These are phyloP conservation scores for Fraxinus dipetala DNA, from an alignment of 305 asterid species.

Conservation along the genomic window DNA sequence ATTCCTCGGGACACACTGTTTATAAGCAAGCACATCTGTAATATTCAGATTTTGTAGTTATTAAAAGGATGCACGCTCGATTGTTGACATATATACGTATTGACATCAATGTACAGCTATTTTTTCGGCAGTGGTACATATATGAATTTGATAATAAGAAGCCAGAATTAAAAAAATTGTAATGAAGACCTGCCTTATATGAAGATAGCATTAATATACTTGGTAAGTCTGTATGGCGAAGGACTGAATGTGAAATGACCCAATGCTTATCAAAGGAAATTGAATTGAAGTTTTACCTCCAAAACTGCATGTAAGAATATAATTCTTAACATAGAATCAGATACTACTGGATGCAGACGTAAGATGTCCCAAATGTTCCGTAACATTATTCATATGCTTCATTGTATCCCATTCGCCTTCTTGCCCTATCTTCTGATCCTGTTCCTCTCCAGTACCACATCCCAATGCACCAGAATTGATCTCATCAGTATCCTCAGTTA, in stretches of 20 bases:
- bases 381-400: slow-evolving; percentile 30
- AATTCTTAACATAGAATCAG: slow-evolving; percentile 14
- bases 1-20: neutral
- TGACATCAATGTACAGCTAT: neutral
- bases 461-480: slow-evolving; percentile 32
- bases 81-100: neutral
- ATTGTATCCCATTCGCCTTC: slow-evolving; percentile 27
- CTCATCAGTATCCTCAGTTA: slow-evolving; percentile 47
- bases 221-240: neutral
- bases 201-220: neutral
- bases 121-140: neutral
- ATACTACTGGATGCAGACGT: slow-evolving; percentile 24
- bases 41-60: neutral
- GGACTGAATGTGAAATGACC: neutral
- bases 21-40: neutral
- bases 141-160: neutral
- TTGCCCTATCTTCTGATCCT: slow-evolving; percentile 35
- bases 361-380: slow-evolving; percentile 39
- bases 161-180: neutral
- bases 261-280: neutral
- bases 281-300: neutral
- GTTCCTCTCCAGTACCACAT: slow-evolving; percentile 23
- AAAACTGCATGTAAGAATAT: neutral
- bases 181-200: neutral
- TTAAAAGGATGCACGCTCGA: neutral